Evolutionary conservation across 2,329 filamentous ascomycete genomes (phyloP).

Genomic region (Aspergillus hiratsukae): DNA sequence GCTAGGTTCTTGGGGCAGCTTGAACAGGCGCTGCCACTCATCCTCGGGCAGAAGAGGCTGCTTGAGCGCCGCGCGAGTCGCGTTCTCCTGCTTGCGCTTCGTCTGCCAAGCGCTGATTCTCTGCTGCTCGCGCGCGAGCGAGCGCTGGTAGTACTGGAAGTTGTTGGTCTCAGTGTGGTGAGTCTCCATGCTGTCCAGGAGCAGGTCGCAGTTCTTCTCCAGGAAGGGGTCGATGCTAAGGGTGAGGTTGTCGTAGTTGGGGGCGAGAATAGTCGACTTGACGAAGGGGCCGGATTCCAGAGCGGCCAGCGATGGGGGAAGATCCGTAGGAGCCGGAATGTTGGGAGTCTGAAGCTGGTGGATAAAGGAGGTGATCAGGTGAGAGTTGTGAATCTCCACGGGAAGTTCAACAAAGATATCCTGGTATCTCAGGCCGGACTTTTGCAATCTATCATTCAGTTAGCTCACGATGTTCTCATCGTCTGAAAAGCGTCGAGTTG

Average conservation of each 20-base stretch:
- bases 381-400: conserved; percentile 89
- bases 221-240: conserved; percentile 95
- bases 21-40: conserved; percentile 97
- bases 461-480: conserved; percentile 7
- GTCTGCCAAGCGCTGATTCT: conserved; percentile 97
- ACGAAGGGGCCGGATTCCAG: conserved; percentile 61
- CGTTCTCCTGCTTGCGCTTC: conserved; percentile 96
- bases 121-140: conserved; percentile 85
- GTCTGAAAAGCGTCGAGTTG: background rate
- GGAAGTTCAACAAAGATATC: conserved; percentile 91
- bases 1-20: conserved; percentile 92
- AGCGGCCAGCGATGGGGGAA: conserved; percentile 74
- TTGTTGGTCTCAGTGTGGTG: conserved; percentile 99
- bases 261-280: conserved; percentile 65
- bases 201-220: conserved; percentile 94
- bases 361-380: conserved; percentile 90
- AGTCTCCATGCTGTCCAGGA: conserved; percentile 93
- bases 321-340: conserved; percentile 62
- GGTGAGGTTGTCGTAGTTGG: conserved; percentile 84
- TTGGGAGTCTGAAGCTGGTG: conserved; percentile 78
- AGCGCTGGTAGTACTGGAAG: conserved; percentile 95
- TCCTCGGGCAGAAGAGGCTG: conserved; percentile 87
- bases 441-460: conserved; percentile 67
- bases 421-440: conserved; percentile 87
- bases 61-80: conserved; percentile 76